Base-by-base conservation (phyloP, 345 rosid species). In the Gossypium longicalyx region DNA sequence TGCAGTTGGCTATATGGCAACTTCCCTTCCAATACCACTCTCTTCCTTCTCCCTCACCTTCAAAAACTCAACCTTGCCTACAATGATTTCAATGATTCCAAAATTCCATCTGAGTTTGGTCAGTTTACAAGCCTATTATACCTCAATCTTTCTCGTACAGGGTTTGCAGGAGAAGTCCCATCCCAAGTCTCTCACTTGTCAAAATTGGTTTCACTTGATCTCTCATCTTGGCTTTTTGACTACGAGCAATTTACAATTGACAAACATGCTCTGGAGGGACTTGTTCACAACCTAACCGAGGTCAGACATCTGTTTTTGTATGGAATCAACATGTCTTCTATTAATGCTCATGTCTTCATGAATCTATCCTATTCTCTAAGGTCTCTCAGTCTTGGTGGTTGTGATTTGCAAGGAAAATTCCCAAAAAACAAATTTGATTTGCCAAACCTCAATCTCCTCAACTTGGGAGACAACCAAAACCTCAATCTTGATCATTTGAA, bases 31-130 rank as follows among this genome's bases (percentile, higher is more conserved):
- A 77, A 83, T 25, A 80, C 67, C 38, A 67, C 43, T 51, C 79
- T 83, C 19, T 73, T 83, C 16, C 62, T 3, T n/a, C 80, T 80
- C 16, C 19, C 20, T 0, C 75, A 74, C 19, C 72, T 84, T 8
- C 81, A 53, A 13, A n/a, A 13, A 1, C 77, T 87, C 4, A 75
- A 81, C 20, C 84, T 87, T 1, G 77, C 83, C 65, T 15, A 1
- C 51, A 85, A 85, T 59, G 1, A 74, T 20, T 83, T 83, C 74
- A 54, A 2, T 10, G 1, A 0, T 45, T 75, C 82, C n/a, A 1
- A 11, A 0, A 51, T 83, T 12, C 17, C 80, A n/a, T 27, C 78
- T 2, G 12, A 53, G 3, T 76, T 80, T 19, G 29, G 67, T 2
- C 17, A 3, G 7, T 70, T 82, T 4, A 8, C 0, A 3, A 52